These are phyloP conservation scores for Decorospora gaudefroyi DNA, from an alignment of 2,329 filamentous ascomycete genomes.

Conservation along the genomic window DNA sequence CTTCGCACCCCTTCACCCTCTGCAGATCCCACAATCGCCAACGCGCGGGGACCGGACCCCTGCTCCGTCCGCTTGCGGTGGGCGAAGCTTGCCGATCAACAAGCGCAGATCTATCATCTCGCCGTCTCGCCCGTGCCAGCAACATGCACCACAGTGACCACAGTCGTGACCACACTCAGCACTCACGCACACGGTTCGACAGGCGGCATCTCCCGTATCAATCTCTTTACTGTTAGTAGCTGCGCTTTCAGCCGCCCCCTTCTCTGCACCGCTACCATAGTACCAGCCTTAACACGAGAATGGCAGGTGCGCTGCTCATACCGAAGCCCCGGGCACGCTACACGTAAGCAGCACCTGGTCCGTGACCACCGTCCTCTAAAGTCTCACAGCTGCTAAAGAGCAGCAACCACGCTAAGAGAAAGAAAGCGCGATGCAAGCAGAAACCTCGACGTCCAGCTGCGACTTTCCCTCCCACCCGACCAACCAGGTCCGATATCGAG, in stretches of 20 bases:
- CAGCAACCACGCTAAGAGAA: constrained; percentile 6
- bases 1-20: background rate
- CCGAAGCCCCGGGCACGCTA: constrained; percentile 18
- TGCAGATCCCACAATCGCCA: constrained; percentile 15
- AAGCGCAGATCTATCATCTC: constrained; percentile 7
- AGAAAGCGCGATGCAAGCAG: background rate
- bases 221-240: background rate
- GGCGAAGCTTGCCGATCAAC: constrained; percentile 16
- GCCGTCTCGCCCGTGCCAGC: constrained; percentile 1
- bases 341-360: constrained; percentile 21
- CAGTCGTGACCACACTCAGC: too few relatives aligned
- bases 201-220: background rate
- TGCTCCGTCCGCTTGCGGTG: constrained; percentile 19
- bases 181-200: background rate
- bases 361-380: constrained; percentile 16
- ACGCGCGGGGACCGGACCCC: constrained; percentile 12
- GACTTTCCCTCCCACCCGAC: background rate
- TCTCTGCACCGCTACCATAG: background rate
- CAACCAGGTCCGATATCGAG: background rate
- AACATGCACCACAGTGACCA: too few relatives aligned
- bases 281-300: constrained; percentile 13
- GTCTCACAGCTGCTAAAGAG: constrained; percentile 15
- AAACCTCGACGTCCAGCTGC: background rate
- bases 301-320: constrained; percentile 22
- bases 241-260: background rate